phyloP scores from a whole-genome alignment of 306 rosid genomes.

The Citrullus mucosospermus region DNA sequence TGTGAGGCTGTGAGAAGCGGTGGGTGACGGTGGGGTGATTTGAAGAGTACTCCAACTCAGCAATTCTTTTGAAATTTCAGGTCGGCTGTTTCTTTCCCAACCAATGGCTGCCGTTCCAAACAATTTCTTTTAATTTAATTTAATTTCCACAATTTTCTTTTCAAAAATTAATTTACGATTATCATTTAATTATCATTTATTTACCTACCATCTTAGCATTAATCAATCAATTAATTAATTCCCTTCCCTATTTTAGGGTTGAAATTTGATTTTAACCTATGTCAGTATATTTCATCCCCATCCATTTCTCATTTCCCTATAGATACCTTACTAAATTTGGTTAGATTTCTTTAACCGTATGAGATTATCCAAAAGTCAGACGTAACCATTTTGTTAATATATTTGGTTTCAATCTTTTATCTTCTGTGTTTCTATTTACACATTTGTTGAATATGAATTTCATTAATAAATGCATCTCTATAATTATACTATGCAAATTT shows the following conservation, averaged over 20 bases:
- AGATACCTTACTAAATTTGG: neutral
- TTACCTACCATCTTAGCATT: neutral
- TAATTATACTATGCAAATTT: too few species aligned
- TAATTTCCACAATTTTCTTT: neutral
- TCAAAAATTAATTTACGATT: neutral
- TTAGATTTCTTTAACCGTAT: too few species aligned
- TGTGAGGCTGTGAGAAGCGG: neutral
- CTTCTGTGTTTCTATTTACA: too few species aligned
- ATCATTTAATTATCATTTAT: neutral
- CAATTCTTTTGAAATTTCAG: neutral
- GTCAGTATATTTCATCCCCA: neutral
- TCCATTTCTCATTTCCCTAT: neutral
- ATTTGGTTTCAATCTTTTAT: too few species aligned
- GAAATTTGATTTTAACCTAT: neutral
- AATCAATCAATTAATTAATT: neutral
- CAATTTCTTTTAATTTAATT: neutral
- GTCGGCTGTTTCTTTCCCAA: slow-evolving; percentile 6
- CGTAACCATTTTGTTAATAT: too few species aligned
- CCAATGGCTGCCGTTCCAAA: neutral
- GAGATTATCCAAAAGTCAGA: too few species aligned
- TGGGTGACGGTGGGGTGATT: slow-evolving; percentile 6
- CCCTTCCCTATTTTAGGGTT: neutral
- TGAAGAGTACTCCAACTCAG: neutral
- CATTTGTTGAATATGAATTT: too few species aligned
- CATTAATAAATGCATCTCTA: too few species aligned